phyloP scores from a whole-genome alignment of 1,284 basidiomycete genomes.

The Rugosomyces carneus region DNA sequence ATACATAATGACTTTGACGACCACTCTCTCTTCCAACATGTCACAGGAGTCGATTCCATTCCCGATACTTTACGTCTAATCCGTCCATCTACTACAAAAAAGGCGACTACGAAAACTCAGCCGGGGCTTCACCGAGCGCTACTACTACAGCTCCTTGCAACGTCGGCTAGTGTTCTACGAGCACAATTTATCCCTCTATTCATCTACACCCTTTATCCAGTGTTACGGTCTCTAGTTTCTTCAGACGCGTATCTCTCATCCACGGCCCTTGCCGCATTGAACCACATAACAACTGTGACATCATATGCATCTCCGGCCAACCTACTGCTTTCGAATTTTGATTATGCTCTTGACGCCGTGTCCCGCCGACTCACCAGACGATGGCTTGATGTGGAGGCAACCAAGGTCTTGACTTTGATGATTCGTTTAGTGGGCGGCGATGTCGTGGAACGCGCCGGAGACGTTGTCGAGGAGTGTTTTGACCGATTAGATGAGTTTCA shows the following conservation, averaged over 20 bases:
- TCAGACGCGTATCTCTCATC: constrained; percentile 57
- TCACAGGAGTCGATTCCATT: constrained; percentile 44
- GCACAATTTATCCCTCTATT: constrained; percentile 67
- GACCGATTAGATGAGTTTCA: constrained; percentile 91
- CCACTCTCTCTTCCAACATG: constrained; percentile 38
- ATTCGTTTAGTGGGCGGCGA: constrained; percentile 80
- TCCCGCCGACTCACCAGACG: constrained; percentile 73
- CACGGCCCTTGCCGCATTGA: constrained; percentile 66
- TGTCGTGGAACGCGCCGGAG: constrained; percentile 81
- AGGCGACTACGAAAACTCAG: constrained; percentile 27
- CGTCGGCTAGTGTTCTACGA: constrained; percentile 63
- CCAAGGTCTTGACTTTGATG: constrained; percentile 76
- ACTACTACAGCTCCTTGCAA: constrained; percentile 65
- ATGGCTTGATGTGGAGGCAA: constrained; percentile 74
- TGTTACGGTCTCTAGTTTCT: constrained; percentile 79
- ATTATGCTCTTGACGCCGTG: constrained; percentile 87
- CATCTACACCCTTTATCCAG: constrained; percentile 74
- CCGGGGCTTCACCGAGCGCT: constrained; percentile 53
- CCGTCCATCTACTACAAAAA: constrained; percentile 20
- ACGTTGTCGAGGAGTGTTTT: constrained; percentile 93
- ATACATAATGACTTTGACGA: constrained; percentile 23
- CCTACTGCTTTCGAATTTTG: constrained; percentile 86
- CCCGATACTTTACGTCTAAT: constrained; percentile 39
- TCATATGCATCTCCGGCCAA: constrained; percentile 83
- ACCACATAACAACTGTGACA: constrained; percentile 60